Conservation (phyloP, 331 rosid species). For the Erythrophleum ivorense region DNA sequence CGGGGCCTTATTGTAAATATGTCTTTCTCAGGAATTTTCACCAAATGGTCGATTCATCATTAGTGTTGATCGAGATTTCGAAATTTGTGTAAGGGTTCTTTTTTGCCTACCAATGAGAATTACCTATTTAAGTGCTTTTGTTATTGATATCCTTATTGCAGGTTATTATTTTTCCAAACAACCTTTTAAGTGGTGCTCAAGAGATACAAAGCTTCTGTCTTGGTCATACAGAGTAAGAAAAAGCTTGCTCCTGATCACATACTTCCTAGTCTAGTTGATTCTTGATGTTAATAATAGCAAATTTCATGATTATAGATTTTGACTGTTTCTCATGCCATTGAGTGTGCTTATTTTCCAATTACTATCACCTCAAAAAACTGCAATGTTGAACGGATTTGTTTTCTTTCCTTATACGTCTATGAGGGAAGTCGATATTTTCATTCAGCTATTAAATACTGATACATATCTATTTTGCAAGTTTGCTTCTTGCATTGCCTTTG, state of each 20-base stretch:
- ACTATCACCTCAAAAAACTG: not conserved
- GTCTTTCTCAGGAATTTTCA: slow-evolving; percentile 73
- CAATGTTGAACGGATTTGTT: not conserved
- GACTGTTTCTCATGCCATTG: not conserved
- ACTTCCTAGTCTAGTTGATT: not conserved
- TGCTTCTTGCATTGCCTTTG: slow-evolving; percentile 79
- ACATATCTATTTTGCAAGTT: slow-evolving; percentile 59
- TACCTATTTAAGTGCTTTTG: slow-evolving; percentile 2
- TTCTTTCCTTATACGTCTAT: slow-evolving; percentile 9
- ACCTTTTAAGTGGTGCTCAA: slow-evolving; percentile 78
- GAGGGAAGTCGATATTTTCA: slow-evolving; percentile 34
- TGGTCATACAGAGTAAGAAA: slow-evolving; percentile 93
- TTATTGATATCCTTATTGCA: slow-evolving; percentile 40
- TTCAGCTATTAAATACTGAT: slow-evolving; percentile 5
- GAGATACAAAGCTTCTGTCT: slow-evolving; percentile 91
- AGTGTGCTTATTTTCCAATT: slow-evolving; percentile 11
- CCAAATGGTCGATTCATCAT: slow-evolving; percentile 70
- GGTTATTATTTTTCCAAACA: slow-evolving; percentile 73
- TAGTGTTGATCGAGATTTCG: slow-evolving; percentile 92
- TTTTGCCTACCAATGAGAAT: not conserved
- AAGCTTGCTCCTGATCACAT: slow-evolving; percentile 8
- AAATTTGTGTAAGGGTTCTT: slow-evolving; percentile 74
- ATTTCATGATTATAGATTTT: not conserved
- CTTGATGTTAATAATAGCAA: not conserved
- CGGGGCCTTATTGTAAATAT: not conserved